These are phyloP conservation scores for Zygoascus biomembranicola DNA, from an alignment of 805 yeast genomes.

Conservation along the genomic window DNA sequence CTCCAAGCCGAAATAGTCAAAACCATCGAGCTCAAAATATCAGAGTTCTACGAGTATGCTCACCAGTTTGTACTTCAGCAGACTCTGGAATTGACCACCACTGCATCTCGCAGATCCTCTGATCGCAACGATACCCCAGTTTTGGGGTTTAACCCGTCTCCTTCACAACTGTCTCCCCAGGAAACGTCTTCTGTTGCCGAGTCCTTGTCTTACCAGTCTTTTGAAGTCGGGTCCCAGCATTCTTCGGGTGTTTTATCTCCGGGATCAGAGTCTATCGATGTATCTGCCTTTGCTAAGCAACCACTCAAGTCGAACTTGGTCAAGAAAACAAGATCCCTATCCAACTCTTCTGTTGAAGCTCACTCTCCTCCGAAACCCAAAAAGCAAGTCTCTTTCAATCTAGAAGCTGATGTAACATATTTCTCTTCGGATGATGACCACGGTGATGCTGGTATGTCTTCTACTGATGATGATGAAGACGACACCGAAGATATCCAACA, in stretches of 20 bases:
- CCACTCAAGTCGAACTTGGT: conserved; percentile 1
- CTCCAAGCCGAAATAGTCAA: conserved; percentile 11
- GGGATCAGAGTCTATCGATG: background rate
- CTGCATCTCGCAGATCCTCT: background rate
- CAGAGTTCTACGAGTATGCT: conserved; percentile 9
- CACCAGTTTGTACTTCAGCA: conserved; percentile 5
- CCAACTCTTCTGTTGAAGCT: background rate
- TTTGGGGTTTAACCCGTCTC: background rate
- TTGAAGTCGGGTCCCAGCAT: background rate
- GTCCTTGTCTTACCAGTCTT: background rate
- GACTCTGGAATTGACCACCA: background rate
- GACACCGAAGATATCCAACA: background rate
- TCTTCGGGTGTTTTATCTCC: background rate
- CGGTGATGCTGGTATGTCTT: background rate
- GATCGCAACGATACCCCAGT: background rate
- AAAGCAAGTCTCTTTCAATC: background rate
- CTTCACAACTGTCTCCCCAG: background rate
- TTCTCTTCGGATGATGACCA: conserved; percentile 2
- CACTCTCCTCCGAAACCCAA: background rate
- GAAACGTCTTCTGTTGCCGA: background rate
- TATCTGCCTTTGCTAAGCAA: background rate
- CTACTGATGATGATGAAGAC: background rate
- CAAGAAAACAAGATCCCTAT: background rate
- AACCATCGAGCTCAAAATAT: conserved; percentile 9
- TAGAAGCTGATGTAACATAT: background rate